A percentile compares a stretch with the other conserved stretches of the same genome.
Conservation (phyloP, 2,329 filamentous ascomycete species). For the Colletotrichum magnum region DNA sequence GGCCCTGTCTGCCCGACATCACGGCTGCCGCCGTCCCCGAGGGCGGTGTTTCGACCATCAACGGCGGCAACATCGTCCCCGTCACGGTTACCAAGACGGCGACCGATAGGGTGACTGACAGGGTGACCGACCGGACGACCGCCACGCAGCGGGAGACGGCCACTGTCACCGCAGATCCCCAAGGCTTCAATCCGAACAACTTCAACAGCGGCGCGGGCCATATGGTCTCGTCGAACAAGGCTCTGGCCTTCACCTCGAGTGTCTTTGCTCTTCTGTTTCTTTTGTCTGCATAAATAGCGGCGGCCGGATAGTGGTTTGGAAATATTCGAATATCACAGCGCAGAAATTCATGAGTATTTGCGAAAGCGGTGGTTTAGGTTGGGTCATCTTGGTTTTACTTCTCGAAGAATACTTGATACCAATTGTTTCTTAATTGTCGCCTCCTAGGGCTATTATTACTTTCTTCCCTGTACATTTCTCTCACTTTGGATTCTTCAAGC, state of each 20-base stretch:
- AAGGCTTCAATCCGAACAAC: constrained; percentile 7
- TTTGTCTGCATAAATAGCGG: constrained; percentile 17
- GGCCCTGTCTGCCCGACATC: constrained; percentile 17
- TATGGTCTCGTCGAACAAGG: constrained; percentile 22
- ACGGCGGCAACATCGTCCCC: constrained; percentile 13
- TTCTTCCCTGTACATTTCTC: constrained; percentile 5
- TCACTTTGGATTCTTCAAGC: neutral
- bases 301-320: neutral
- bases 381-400: neutral
- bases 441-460: neutral
- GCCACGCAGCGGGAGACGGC: constrained; percentile 28
- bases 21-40: constrained; percentile 16
- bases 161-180: constrained; percentile 18
- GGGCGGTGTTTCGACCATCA: constrained; percentile 18
- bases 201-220: constrained; percentile 34
- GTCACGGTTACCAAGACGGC: constrained; percentile 7
- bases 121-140: neutral
- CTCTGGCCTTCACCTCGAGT: constrained; percentile 7
- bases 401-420: constrained; percentile 17
- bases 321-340: neutral
- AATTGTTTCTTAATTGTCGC: neutral
- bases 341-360: neutral
- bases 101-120: constrained; percentile 9
- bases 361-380: constrained; percentile 5
- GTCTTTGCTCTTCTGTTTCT: constrained; percentile 25